These are phyloP conservation scores for Ascochyta lentis DNA, from an alignment of 2,329 filamentous ascomycete genomes.

Conservation along the genomic window DNA sequence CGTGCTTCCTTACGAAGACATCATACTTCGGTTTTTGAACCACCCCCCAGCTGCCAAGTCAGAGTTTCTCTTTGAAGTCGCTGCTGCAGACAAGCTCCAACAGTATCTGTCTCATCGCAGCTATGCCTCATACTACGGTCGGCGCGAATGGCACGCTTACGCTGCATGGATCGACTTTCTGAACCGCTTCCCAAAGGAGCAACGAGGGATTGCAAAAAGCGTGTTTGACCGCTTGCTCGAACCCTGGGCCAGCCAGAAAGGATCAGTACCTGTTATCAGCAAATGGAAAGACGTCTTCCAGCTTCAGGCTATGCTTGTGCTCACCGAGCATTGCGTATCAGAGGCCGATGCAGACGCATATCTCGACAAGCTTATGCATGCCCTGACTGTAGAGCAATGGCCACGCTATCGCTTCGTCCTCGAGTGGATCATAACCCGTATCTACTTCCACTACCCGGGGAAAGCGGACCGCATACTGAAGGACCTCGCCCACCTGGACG, in stretches of 20 bases:
- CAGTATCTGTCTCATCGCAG: conserved; percentile 39
- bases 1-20: conserved; percentile 48
- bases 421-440: conserved; percentile 57
- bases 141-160: conserved; percentile 52
- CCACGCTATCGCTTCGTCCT: conserved; percentile 56
- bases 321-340: conserved; percentile 48
- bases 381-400: conserved; percentile 55
- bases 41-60: conserved; percentile 51
- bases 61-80: conserved; percentile 56
- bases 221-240: conserved; percentile 49
- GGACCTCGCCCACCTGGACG: conserved; percentile 49
- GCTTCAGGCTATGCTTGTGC: conserved; percentile 54
- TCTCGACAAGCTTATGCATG: conserved; percentile 48
- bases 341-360: conserved; percentile 39
- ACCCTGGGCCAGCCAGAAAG: conserved; percentile 54
- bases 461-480: conserved; percentile 45
- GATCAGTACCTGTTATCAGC: conserved; percentile 52
- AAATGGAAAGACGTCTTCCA: conserved; percentile 59
- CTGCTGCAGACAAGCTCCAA: conserved; percentile 44
- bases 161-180: conserved; percentile 55
- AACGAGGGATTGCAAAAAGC: conserved; percentile 30
- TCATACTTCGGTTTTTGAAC: conserved; percentile 50
- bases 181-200: conserved; percentile 44
- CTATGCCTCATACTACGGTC: conserved; percentile 54
- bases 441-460: conserved; percentile 47